Conservation (phyloP, 164 flowering plant species). For the Magnolia officinalis region DNA sequence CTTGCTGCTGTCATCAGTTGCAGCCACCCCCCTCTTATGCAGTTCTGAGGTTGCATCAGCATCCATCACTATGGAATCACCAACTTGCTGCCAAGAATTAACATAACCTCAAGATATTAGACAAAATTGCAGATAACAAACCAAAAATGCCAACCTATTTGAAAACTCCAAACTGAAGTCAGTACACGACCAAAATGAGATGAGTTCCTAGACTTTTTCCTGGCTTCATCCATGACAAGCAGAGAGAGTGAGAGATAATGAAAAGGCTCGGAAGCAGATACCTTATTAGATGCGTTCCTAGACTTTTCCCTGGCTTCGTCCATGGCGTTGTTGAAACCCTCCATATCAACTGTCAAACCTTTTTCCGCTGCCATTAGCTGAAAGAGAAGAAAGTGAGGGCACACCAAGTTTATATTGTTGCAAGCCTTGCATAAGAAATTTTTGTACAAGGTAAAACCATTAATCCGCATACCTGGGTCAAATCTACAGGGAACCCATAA, state of each 20-base stretch:
- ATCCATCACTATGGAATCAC: conserved; percentile 78
- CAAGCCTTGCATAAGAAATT: neutral
- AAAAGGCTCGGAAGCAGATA: conserved; percentile 10
- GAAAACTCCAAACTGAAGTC: neutral
- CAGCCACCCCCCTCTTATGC: conserved; percentile 57
- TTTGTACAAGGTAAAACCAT: neutral
- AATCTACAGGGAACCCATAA: conserved; percentile 93
- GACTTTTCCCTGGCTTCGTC: conserved; percentile 91
- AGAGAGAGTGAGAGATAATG: neutral
- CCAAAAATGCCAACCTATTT: neutral
- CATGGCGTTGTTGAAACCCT: conserved; percentile 77
- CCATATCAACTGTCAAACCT: conserved; percentile 70
- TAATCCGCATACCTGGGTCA: conserved; percentile 69
- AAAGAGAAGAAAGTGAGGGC: neutral
- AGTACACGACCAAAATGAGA: conserved; percentile 16
- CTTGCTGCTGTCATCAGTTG: conserved; percentile 77
- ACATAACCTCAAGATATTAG: neutral
- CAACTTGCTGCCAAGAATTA: conserved; percentile 60
- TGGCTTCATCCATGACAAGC: conserved; percentile 76
- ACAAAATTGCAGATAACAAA: neutral
- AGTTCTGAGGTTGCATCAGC: conserved; percentile 89
- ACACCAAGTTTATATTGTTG: neutral
- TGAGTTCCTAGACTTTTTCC: conserved; percentile 83
- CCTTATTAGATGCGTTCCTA: conserved; percentile 82
- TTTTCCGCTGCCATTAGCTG: conserved; percentile 99